Percentiles rank a stretch among this genome's conserved stretches.
Evolutionary conservation across 495 filamentous ascomycete species (phyloP).

Genomic region (Pseudevernia furfuracea): DNA sequence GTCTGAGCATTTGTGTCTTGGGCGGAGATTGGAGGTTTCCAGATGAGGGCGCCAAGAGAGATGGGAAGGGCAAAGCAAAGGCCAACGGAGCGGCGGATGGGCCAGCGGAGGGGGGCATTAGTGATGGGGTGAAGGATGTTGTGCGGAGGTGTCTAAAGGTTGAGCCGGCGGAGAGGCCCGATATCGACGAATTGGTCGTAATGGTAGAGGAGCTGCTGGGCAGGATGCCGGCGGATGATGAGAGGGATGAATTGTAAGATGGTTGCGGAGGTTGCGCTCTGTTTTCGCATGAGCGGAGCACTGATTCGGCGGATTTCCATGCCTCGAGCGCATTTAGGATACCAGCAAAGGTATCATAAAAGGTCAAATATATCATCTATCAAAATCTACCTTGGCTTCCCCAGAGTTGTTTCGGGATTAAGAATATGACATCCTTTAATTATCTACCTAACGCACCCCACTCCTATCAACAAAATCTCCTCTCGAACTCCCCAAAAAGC

Average conservation of each 20-base stretch:
- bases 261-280: background rate
- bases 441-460: background rate
- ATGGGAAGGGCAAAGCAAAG: slow-evolving; percentile 50
- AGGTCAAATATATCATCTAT: background rate
- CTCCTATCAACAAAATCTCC: slow-evolving; percentile 49
- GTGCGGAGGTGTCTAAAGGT: slow-evolving; percentile 83
- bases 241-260: slow-evolving; percentile 14
- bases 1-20: slow-evolving; percentile 81
- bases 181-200: slow-evolving; percentile 80
- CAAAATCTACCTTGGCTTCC: background rate
- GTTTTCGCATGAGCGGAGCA: background rate
- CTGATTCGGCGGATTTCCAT: background rate
- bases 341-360: background rate
- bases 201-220: slow-evolving; percentile 70
- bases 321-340: background rate
- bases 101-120: slow-evolving; percentile 45
- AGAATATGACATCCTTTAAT: background rate
- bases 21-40: slow-evolving; percentile 92
- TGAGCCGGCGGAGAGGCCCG: slow-evolving; percentile 85
- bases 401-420: background rate
- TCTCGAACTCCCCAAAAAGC: slow-evolving; percentile 71
- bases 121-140: slow-evolving; percentile 71
- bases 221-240: slow-evolving; percentile 60
- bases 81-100: slow-evolving; percentile 31
- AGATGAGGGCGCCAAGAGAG: slow-evolving; percentile 56